Percentiles rank a stretch among this genome's conserved stretches.
Conservation (phyloP, 352 stramenopile genomes). For the Globisporangium solare region DNA sequence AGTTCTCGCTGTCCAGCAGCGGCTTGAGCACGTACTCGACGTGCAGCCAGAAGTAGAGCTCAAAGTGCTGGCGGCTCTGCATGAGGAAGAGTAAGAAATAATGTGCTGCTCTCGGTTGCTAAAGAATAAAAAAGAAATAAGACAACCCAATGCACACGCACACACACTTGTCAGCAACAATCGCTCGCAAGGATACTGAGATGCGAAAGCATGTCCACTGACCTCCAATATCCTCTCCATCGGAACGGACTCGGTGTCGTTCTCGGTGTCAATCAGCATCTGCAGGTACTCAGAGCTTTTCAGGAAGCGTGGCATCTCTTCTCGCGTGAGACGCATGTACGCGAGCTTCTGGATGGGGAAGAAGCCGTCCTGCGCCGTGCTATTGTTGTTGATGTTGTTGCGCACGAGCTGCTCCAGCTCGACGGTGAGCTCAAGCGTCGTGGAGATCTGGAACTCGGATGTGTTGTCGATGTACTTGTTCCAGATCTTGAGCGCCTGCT, state of each 20-base stretch:
- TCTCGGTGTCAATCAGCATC: conserved; percentile 82
- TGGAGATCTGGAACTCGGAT: conserved; percentile 82
- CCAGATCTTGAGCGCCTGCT: conserved; percentile 82
- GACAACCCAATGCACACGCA: conserved; percentile 1
- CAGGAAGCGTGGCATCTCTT: conserved; percentile 80
- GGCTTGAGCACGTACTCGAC: conserved; percentile 84
- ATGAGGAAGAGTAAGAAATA: conserved; percentile 87
- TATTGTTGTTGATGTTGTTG: conserved; percentile 48
- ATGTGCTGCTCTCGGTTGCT: conserved; percentile 72
- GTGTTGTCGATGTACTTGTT: conserved; percentile 79
- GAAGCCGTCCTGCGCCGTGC: conserved; percentile 63
- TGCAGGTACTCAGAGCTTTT: conserved; percentile 82
- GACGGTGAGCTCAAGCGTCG: conserved; percentile 70
- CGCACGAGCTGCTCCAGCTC: conserved; percentile 75
- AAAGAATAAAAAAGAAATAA: neutral
- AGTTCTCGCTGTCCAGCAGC: conserved; percentile 40
- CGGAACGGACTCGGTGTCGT: conserved; percentile 65
- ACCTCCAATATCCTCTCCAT: conserved; percentile 77
- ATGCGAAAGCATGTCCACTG: neutral
- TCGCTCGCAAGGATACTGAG: no score
- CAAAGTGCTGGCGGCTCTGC: conserved; percentile 84
- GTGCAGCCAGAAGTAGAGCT: conserved; percentile 87
- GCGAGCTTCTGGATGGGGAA: conserved; percentile 83
- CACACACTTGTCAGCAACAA: neutral
- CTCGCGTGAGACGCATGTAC: conserved; percentile 75